These are phyloP conservation scores for Agaricus subrufescens DNA, from an alignment of 768 basidiomycete species.

Conservation along the genomic window DNA sequence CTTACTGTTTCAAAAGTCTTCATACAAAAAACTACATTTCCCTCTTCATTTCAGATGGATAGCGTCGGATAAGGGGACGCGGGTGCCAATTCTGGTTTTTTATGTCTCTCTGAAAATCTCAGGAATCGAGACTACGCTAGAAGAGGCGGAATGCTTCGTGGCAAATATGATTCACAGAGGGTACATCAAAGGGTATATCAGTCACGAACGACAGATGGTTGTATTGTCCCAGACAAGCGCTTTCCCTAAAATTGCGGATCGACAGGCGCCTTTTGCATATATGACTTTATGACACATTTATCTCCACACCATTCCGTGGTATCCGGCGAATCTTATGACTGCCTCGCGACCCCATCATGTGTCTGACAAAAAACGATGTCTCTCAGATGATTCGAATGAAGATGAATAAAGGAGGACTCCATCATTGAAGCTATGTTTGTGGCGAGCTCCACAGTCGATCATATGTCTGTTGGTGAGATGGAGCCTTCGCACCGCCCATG, in stretches of 20 bases:
- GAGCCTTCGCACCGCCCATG: too few species aligned
- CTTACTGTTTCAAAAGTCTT: background rate
- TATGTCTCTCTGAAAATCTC: conserved; percentile 69
- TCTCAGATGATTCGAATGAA: too few species aligned
- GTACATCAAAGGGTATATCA: conserved; percentile 92
- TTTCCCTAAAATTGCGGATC: conserved; percentile 72
- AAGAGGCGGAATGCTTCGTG: conserved; percentile 90
- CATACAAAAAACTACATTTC: background rate
- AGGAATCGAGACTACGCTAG: conserved; percentile 62
- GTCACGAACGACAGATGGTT: conserved; percentile 92
- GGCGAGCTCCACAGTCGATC: too few species aligned
- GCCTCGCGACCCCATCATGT: too few species aligned
- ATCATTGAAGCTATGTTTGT: too few species aligned
- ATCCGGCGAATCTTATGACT: too few species aligned
- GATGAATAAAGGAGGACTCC: too few species aligned
- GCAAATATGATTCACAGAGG: conserved; percentile 95
- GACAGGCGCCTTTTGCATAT: conserved; percentile 47
- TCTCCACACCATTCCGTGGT: too few species aligned
- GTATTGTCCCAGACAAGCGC: conserved; percentile 78
- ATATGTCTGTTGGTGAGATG: too few species aligned
- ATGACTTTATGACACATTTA: conserved; percentile 22
- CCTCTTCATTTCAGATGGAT: conserved; percentile 59
- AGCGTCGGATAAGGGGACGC: conserved; percentile 61
- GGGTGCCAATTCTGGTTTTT: conserved; percentile 81
- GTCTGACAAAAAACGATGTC: too few species aligned